Evolutionary conservation across 371 early-diverging fungal species (phyloP).

Genomic region (Dipsacomyces acuminosporus): DNA sequence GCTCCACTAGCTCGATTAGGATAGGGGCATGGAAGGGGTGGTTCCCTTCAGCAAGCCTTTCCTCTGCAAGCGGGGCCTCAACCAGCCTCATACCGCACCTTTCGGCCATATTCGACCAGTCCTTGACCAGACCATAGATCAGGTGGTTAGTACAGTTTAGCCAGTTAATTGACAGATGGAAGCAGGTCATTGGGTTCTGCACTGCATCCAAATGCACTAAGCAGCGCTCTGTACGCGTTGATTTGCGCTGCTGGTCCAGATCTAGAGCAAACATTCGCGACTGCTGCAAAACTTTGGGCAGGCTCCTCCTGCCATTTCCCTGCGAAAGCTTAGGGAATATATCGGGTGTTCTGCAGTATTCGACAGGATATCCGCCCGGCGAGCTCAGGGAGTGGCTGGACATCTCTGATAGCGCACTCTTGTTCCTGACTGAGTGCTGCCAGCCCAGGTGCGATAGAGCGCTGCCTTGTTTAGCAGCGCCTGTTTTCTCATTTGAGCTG

Average conservation of each 20-base stretch:
- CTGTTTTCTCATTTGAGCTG: too few species aligned
- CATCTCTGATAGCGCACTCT: too few species aligned
- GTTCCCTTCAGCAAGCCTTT: conserved; percentile 55
- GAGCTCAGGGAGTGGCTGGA: background rate
- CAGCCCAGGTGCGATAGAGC: background rate
- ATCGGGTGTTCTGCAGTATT: conserved; percentile 17
- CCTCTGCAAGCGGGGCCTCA: conserved; percentile 87
- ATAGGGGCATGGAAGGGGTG: conserved; percentile 89
- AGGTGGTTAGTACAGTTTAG: conserved; percentile 87
- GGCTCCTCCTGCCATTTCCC: conserved; percentile 10
- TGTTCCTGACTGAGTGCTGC: background rate
- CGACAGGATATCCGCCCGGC: background rate
- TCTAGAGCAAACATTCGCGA: conserved; percentile 42
- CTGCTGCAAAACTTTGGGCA: conserved; percentile 32
- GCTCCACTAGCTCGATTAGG: conserved; percentile 58
- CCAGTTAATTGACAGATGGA: conserved; percentile 94
- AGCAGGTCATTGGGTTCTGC: conserved; percentile 82
- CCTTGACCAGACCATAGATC: conserved; percentile 79
- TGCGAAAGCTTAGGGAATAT: conserved; percentile 16
- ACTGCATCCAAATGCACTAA: conserved; percentile 85
- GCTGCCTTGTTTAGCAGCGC: too few species aligned
- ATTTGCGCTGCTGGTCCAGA: conserved; percentile 38
- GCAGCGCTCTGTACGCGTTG: conserved; percentile 70
- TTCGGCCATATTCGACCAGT: conserved; percentile 83
- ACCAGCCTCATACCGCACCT: conserved; percentile 85